A percentile compares a stretch with the other conserved stretches of the same genome.
Conservation (phyloP, 371 early-diverging fungal genomes). For the Mortierella sp. region DNA sequence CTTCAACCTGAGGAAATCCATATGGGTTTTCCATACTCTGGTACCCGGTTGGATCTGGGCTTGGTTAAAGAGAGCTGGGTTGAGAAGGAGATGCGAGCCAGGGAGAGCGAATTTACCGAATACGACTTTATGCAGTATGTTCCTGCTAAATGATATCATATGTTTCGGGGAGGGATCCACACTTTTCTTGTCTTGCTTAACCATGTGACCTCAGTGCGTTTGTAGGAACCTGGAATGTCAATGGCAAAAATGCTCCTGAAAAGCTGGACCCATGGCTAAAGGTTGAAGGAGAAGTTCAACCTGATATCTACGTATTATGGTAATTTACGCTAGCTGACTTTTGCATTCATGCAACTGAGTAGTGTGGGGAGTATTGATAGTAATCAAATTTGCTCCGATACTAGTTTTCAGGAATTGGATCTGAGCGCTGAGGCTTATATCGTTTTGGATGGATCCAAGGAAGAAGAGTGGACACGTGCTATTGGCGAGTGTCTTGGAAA, state of each 20-base stretch:
- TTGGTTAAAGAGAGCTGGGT: slow-evolving; percentile 50
- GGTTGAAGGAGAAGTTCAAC: slow-evolving; percentile 59
- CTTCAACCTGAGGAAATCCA: slow-evolving; percentile 45
- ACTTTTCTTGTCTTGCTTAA: not conserved
- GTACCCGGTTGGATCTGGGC: slow-evolving; percentile 31
- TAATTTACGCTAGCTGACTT: slow-evolving; percentile 34
- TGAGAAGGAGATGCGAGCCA: slow-evolving; percentile 42
- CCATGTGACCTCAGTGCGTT: slow-evolving; percentile 65
- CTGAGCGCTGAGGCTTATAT: slow-evolving; percentile 88
- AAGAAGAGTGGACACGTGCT: slow-evolving; percentile 82
- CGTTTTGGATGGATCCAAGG: slow-evolving; percentile 79
- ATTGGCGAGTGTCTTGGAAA: slow-evolving; percentile 76
- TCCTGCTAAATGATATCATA: not conserved
- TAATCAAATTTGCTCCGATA: not conserved
- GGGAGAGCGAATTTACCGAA: slow-evolving; percentile 41
- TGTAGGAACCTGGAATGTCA: slow-evolving; percentile 95
- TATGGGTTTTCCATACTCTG: slow-evolving; percentile 12
- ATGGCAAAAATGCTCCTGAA: slow-evolving; percentile 76
- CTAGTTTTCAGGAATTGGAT: slow-evolving; percentile 92
- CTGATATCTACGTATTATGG: slow-evolving; percentile 84
- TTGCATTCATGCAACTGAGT: not conserved
- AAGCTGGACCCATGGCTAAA: slow-evolving; percentile 78
- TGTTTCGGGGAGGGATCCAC: not conserved
- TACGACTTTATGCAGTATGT: slow-evolving; percentile 43
- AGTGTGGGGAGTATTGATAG: too few species aligned